These are phyloP conservation scores for Abrus precatorius DNA, from an alignment of 306 rosid genomes.

Conservation along the genomic window DNA sequence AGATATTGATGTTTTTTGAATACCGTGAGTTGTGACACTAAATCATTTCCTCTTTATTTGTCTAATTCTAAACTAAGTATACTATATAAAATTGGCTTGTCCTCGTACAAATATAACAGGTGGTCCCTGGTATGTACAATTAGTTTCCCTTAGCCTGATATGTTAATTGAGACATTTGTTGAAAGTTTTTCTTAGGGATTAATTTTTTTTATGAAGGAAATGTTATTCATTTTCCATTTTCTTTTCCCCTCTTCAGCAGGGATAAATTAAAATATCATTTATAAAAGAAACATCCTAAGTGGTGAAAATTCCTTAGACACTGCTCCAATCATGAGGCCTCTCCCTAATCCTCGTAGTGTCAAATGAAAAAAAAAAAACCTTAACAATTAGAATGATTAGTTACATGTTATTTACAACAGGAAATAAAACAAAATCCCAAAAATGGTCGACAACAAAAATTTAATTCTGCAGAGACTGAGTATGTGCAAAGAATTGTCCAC, in stretches of 20 bases:
- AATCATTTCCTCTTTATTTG: slow-evolving; percentile 5
- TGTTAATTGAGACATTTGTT: neutral
- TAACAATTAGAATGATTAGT: neutral
- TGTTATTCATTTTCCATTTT: neutral
- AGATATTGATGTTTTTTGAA: neutral
- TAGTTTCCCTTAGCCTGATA: neutral
- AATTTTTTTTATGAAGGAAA: neutral
- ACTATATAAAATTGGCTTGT: neutral
- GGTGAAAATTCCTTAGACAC: neutral
- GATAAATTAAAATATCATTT: neutral
- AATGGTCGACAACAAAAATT: neutral
- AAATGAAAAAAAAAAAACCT: neutral
- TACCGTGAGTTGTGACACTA: neutral
- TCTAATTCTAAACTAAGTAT: neutral
- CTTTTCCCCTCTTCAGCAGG: neutral
- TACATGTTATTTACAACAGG: neutral
- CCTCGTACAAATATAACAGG: neutral
- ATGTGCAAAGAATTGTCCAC: neutral
- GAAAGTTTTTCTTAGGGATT: neutral
- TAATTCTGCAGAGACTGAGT: neutral
- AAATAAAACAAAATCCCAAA: neutral
- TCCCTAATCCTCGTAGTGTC: neutral
- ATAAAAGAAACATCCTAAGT: neutral
- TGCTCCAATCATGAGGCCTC: neutral
- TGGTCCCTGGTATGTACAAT: neutral